phyloP scores from a whole-genome alignment of 306 rosid genomes.

The Hippophae rhamnoides region DNA sequence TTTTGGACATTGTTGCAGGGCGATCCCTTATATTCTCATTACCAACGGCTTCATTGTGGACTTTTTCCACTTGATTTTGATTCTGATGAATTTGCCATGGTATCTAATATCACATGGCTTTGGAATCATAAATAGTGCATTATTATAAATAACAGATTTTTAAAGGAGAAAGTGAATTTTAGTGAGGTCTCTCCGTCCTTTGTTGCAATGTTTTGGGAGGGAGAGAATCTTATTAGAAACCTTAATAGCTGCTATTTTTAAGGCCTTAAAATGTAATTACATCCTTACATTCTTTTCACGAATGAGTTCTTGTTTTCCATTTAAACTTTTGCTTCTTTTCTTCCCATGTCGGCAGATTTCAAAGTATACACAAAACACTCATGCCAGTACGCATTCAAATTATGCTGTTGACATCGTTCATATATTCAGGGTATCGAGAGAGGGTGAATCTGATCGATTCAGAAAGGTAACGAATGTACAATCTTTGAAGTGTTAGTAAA shows the following conservation, averaged over 20 bases:
- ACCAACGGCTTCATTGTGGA: conserved; percentile 68
- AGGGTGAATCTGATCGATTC: conserved; percentile 66
- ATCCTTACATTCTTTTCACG: too few species aligned
- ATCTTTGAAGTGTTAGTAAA: conserved; percentile 6
- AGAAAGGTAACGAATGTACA: conserved; percentile 45
- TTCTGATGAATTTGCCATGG: conserved; percentile 69
- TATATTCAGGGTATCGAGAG: conserved; percentile 55
- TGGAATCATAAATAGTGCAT: conserved; percentile 7
- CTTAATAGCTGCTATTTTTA: too few species aligned
- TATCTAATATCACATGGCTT: conserved; percentile 22
- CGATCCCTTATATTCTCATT: conserved; percentile 68
- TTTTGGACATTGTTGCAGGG: conserved; percentile 37
- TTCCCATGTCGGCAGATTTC: conserved; percentile 43
- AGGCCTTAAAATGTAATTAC: too few species aligned
- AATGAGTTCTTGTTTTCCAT: too few species aligned
- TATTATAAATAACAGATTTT: not conserved
- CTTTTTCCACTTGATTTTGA: conserved; percentile 49
- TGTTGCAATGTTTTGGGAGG: too few species aligned
- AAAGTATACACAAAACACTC: conserved; percentile 71
- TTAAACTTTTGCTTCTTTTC: not conserved
- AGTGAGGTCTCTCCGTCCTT: too few species aligned
- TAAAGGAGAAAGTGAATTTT: not conserved
- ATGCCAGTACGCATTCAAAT: conserved; percentile 78
- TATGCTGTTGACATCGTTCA: conserved; percentile 62
- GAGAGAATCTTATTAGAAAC: too few species aligned